Percentiles rank a stretch among this genome's conserved stretches.
These are phyloP conservation scores for Onygenales sp. DNA, from an alignment of 2,329 filamentous ascomycete species.

Conservation along the genomic window DNA sequence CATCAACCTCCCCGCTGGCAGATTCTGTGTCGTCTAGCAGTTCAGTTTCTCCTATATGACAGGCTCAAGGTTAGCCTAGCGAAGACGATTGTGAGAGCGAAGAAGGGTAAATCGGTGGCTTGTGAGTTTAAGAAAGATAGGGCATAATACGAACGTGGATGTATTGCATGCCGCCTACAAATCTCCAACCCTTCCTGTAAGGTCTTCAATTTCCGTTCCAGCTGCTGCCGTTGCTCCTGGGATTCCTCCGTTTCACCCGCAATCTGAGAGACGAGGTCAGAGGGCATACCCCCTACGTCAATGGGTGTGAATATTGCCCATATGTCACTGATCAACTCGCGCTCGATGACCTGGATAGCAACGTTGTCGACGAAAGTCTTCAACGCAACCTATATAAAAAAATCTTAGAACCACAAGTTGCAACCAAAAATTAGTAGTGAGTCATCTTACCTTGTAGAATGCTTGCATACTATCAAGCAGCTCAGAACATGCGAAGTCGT, in stretches of 20 bases:
- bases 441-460: constrained; percentile 35
- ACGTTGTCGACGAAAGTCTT: constrained; percentile 34
- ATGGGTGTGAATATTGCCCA: constrained; percentile 19
- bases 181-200: neutral
- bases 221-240: neutral
- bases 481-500: constrained; percentile 27
- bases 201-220: neutral
- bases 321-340: constrained; percentile 21
- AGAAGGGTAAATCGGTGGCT: too few species aligned
- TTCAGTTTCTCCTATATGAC: too few species aligned
- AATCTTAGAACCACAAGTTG: neutral
- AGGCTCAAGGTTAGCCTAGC: too few species aligned
- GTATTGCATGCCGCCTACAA: neutral
- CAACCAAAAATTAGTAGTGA: neutral
- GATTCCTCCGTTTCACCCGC: constrained; percentile 13
- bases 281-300: constrained; percentile 12
- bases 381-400: constrained; percentile 26
- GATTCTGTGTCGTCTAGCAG: too few species aligned
- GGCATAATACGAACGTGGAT: neutral
- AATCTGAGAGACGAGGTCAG: constrained; percentile 13
- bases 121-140: neutral
- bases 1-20: too few species aligned
- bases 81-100: too few species aligned
- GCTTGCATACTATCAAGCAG: constrained; percentile 34
- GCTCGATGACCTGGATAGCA: constrained; percentile 28